Evolutionary conservation across 2,329 filamentous ascomycete species (phyloP).

Genomic region (Diaporthe sp.): DNA sequence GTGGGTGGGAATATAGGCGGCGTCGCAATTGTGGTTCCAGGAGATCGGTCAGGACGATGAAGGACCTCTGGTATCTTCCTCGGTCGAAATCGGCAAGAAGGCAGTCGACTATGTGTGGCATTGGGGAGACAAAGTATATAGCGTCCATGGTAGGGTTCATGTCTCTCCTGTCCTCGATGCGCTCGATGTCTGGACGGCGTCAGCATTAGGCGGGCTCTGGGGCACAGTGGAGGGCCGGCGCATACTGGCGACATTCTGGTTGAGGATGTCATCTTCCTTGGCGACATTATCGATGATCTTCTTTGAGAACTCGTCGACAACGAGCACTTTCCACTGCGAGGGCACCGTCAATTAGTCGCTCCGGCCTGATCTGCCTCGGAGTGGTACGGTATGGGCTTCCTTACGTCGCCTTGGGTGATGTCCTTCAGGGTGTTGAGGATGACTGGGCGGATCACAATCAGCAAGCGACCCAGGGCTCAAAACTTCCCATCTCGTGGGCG

Average conservation of each 20-base stretch:
- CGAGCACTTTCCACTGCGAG: constrained; percentile 92
- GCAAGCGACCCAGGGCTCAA: constrained; percentile 16
- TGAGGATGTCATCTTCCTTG: constrained; percentile 97
- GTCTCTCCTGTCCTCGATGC: constrained; percentile 88
- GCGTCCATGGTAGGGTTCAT: constrained; percentile 93
- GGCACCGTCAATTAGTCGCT: constrained; percentile 14
- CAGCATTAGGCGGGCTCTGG: constrained; percentile 40
- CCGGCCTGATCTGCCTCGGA: not conserved
- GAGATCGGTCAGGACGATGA: constrained; percentile 87
- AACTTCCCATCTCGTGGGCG: not conserved
- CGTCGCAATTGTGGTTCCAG: constrained; percentile 79
- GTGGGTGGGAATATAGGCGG: constrained; percentile 79
- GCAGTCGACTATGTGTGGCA: constrained; percentile 91
- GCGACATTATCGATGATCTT: constrained; percentile 92
- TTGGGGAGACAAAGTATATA: constrained; percentile 90
- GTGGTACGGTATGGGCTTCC: constrained; percentile 47
- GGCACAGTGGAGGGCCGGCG: constrained; percentile 32
- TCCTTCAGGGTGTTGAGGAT: constrained; percentile 81
- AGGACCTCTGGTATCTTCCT: constrained; percentile 82
- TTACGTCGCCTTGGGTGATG: constrained; percentile 86
- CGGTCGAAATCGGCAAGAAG: constrained; percentile 93
- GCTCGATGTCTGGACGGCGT: constrained; percentile 82
- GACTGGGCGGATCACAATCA: constrained; percentile 60
- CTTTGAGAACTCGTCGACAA: constrained; percentile 86
- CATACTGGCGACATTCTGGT: constrained; percentile 95